Base-by-base conservation (phyloP, 1,284 basidiomycete species). In the Puccinia triticina region DNA sequence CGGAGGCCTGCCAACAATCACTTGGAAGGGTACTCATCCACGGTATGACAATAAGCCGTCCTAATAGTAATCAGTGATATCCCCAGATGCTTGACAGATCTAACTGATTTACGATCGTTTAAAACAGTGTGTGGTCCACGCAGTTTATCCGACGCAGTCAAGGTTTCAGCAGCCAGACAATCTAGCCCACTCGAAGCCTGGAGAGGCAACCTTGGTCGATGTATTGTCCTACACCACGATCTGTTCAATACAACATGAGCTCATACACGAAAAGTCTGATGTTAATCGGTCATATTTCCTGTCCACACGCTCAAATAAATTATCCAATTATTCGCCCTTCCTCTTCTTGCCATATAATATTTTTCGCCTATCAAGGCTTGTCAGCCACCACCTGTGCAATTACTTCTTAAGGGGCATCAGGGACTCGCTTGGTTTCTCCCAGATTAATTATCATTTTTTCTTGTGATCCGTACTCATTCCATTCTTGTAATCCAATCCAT, bases 221-320 rank as follows among this genome's bases (percentile, higher is more conserved):
- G 73, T 26, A 43, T 76, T n/a, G 73, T 57, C 16, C 23, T 76
- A 53, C 73, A 76, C 23, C 40, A 37, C 53, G 73, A 76, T 29
- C 18, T 76, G 48, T 76, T 76, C 73, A 61, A 76, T 48, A 76
- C 46, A 43, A 61, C 73, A 72, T 72, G 34, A 66, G 61, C 34
- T 40, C 34, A 50, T 50, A 14, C 48, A 50, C 16, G 16, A 50
- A 50, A 14, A 50, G 48, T 50, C 11, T 11, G 18, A 50, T 50
- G 18, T 50, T 18, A 21, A 7, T 50, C 48, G 18, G 48, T 50
- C 48, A 16, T 50, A 21, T 50, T 50, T 43, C 40, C 40, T 4
- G 48, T 46, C 7, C 14, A 46, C 43, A 14, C 14, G 8, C 8
- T 7, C 14, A 46, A 14, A 50, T 50, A 21, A 50, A 50, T 50